Base-by-base conservation (phyloP, 2,329 filamentous ascomycete species). In the Penicillium frequentans region DNA sequence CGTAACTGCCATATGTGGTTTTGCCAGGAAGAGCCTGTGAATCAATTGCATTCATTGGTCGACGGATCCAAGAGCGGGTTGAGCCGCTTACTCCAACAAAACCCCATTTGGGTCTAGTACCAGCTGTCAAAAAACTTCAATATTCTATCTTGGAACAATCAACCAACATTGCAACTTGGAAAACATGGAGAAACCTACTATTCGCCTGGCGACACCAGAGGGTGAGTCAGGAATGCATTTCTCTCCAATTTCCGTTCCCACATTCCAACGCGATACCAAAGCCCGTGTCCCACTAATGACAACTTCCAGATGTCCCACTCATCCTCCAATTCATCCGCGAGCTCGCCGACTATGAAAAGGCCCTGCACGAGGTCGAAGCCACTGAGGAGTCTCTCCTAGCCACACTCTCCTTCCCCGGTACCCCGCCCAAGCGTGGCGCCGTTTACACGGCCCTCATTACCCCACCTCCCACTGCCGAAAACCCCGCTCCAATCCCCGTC, bases 261-360 rank as follows among this genome's bases (percentile, higher is more conserved):
- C 37, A 35, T 43, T 23, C 8, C 31, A 37, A 33, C 13, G 3
- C 13, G 14, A 39, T 11, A 19, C 21, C 19, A 44, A 42, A 43
- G 29, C 21, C 24, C 26, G 44, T n/a, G 19, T 16, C 45, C 35
- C 43, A 51, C 59, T 65, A 56, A 44, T 27, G 42, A 16, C 64
- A 35, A 16, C 11, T 11, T 43, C 29, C 63, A 96, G 93, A 98
- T 69, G 85, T 96, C 56, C 84, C 87, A 24, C 80, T 81, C n/a
- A 96, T 98, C 73, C 85, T 96, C 26, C 77, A 81, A 64, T 82
- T 97, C 69, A 92, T 98, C 76, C 84, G 86, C 54, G 93, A 92
- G 70, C 86, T 98, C 9, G 93, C 93, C 64, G 85, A 87, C 66
- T 96, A 97, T 79, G 92, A 97, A 74, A 86, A 93, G 27, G 89